Conservation (phyloP, 2,329 filamentous ascomycete genomes). For the Calonectria hongkongensis region DNA sequence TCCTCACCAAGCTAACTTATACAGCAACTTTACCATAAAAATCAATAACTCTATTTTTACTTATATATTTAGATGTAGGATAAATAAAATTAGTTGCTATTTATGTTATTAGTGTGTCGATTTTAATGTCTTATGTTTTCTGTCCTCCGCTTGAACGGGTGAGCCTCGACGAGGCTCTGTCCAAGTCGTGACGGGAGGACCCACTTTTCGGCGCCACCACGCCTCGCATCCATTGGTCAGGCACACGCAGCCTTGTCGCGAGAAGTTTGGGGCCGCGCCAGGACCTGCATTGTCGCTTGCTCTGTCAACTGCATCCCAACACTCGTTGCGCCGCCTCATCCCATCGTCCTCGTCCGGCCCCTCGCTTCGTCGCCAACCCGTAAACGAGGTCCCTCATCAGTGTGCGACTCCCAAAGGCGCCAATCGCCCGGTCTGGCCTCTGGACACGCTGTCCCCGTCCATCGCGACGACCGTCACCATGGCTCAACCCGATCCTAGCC, state of each 20-base stretch:
- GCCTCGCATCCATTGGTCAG: constrained; percentile 53
- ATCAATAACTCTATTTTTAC: no score
- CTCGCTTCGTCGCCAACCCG: constrained; percentile 30
- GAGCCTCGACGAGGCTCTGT: constrained; percentile 24
- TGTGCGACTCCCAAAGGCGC: constrained; percentile 34
- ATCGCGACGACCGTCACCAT: constrained; percentile 57
- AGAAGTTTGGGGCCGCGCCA: constrained; percentile 61
- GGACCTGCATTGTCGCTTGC: constrained; percentile 43
- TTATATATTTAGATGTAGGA: no score
- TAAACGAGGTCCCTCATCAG: constrained; percentile 15
- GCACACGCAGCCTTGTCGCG: constrained; percentile 59
- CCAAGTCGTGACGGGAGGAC: constrained; percentile 29
- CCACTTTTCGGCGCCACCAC: constrained; percentile 44
- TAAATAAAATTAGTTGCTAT: no score
- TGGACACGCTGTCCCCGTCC: constrained; percentile 39
- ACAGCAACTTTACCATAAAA: no score
- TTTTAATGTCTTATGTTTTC: no score
- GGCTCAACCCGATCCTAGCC: constrained; percentile 65
- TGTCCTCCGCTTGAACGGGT: background rate
- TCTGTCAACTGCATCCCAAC: constrained; percentile 50
- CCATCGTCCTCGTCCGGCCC: constrained; percentile 39
- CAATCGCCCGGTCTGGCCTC: constrained; percentile 48
- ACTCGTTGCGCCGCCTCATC: constrained; percentile 51
- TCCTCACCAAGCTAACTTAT: no score
- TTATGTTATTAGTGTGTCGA: no score